phyloP scores from a whole-genome alignment of 768 basidiomycete species.

The Strobilomyces echinocephalus region DNA sequence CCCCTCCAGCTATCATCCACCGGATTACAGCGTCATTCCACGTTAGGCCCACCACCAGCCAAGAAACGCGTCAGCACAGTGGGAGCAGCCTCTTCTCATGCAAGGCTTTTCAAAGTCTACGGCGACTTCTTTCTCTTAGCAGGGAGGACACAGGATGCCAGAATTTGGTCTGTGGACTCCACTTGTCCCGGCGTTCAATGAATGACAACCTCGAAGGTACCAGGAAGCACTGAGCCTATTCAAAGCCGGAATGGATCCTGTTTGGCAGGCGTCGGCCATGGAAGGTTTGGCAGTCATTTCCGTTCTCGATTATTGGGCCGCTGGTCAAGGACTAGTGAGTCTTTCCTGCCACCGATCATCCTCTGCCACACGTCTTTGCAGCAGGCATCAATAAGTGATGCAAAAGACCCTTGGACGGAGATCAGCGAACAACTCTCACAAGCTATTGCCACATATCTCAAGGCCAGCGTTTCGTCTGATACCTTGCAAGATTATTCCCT shows the following conservation, averaged over 20 bases:
- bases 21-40: constrained; percentile 44
- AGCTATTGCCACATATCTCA: constrained; percentile 56
- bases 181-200: constrained; percentile 7
- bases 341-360: neutral
- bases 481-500: constrained; percentile 54
- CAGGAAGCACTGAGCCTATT: constrained; percentile 78
- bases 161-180: constrained; percentile 57
- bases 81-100: constrained; percentile 73
- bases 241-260: constrained; percentile 65
- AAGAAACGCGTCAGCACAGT: constrained; percentile 63
- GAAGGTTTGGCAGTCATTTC: constrained; percentile 81
- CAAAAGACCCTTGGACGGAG: constrained; percentile 73
- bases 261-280: constrained; percentile 86
- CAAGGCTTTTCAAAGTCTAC: constrained; percentile 79
- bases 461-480: constrained; percentile 47
- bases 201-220: constrained; percentile 53
- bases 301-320: constrained; percentile 81
- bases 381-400: constrained; percentile 50
- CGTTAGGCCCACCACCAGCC: constrained; percentile 37
- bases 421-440: constrained; percentile 70
- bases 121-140: constrained; percentile 86
- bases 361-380: constrained; percentile 25
- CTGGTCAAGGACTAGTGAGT: constrained; percentile 67
- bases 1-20: constrained; percentile 25
- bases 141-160: constrained; percentile 80